A percentile compares a stretch with the other conserved stretches of the same genome.
Evolutionary conservation across 306 rosid species (phyloP).

Genomic region (Quercus wislizeni): DNA sequence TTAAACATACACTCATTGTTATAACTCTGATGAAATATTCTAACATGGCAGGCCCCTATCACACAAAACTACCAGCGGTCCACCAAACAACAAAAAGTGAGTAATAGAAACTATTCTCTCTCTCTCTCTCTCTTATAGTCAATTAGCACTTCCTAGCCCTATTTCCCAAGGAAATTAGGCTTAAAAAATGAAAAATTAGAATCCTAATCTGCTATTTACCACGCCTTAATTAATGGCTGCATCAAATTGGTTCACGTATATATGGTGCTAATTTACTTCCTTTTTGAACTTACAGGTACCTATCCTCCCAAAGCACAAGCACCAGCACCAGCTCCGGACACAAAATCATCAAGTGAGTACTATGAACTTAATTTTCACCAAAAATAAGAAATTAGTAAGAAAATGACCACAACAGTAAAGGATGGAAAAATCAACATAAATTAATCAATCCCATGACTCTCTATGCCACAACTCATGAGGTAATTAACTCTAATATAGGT

Average conservation of each 20-base stretch:
- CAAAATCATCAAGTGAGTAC: neutral
- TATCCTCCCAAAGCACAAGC: constrained; percentile 14
- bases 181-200: too few species aligned
- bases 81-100: constrained; percentile 31
- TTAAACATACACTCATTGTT: neutral
- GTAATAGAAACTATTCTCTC: neutral
- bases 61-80: constrained; percentile 24
- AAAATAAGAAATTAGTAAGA: neutral
- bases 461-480: neutral
- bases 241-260: too few species aligned
- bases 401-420: neutral
- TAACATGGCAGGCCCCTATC: constrained; percentile 33
- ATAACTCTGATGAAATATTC: neutral
- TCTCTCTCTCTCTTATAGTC: too few species aligned
- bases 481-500: neutral
- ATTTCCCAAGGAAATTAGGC: too few species aligned
- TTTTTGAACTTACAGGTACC: constrained; percentile 32
- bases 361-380: neutral
- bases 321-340: neutral
- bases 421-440: neutral
- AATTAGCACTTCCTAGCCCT: too few species aligned
- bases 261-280: neutral
- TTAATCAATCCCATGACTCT: neutral
- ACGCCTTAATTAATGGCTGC: too few species aligned
- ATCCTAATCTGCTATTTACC: too few species aligned